A percentile compares a stretch with the other conserved stretches of the same genome.
Conservation (phyloP, 768 basidiomycete genomes). For the Omphalotus guepiniiformis region DNA sequence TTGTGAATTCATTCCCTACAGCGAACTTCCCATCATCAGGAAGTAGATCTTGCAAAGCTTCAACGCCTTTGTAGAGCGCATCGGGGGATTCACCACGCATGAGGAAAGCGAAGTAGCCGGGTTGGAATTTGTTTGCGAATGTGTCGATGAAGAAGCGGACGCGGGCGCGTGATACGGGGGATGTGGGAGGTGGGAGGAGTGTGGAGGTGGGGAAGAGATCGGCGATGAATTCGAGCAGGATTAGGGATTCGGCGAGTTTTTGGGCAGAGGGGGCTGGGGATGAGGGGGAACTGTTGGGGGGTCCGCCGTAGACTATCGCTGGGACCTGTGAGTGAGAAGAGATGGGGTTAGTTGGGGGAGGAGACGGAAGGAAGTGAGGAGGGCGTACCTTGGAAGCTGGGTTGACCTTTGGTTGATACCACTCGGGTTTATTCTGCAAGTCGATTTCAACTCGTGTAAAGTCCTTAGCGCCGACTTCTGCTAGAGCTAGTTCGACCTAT, state of each 20-base stretch:
- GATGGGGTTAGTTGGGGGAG: not conserved
- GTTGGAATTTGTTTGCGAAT: slow-evolving; percentile 40
- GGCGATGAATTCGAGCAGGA: slow-evolving; percentile 64
- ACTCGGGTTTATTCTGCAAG: slow-evolving; percentile 7
- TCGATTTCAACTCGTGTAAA: slow-evolving; percentile 5
- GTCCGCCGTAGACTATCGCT: slow-evolving; percentile 59
- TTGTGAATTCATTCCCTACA: slow-evolving; percentile 38
- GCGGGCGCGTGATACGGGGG: slow-evolving; percentile 53
- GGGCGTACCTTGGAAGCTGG: slow-evolving; percentile 4
- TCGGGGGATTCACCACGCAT: slow-evolving; percentile 35
- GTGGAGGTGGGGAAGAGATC: slow-evolving; percentile 44
- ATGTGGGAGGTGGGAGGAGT: slow-evolving; percentile 50
- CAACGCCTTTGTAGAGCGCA: slow-evolving; percentile 40
- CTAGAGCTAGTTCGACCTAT: slow-evolving; percentile 4
- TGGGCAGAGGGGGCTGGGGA: slow-evolving; percentile 52
- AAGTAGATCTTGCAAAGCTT: slow-evolving; percentile 46
- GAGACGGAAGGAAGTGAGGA: not conserved
- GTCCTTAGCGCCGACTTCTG: slow-evolving; percentile 5
- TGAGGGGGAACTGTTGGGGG: slow-evolving; percentile 53
- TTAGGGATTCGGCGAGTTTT: slow-evolving; percentile 61
- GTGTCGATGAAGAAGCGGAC: slow-evolving; percentile 62
- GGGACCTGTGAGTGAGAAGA: slow-evolving; percentile 41
- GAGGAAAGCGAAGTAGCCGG: slow-evolving; percentile 30
- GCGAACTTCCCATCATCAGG: slow-evolving; percentile 39
- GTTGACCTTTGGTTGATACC: slow-evolving; percentile 8